A percentile compares a stretch with the other conserved stretches of the same genome.
These are phyloP conservation scores for Cinnamomum micranthum DNA, from an alignment of 164 flowering plant species.

Conservation along the genomic window DNA sequence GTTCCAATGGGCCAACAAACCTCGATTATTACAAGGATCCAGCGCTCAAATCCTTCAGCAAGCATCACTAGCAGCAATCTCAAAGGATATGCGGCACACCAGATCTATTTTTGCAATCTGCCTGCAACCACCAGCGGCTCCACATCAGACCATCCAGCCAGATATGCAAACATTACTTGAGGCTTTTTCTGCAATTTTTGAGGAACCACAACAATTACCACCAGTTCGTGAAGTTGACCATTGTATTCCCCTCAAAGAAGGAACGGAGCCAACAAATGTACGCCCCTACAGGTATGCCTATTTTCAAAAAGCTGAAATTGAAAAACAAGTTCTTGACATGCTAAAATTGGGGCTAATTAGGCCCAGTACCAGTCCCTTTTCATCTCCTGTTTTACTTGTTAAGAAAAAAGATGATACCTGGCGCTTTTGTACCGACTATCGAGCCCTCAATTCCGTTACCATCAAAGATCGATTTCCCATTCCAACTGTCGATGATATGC, in stretches of 20 bases:
- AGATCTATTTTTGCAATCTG: background rate
- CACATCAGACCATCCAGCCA: background rate
- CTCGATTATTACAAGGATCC: background rate
- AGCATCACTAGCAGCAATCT: slow-evolving; percentile 8
- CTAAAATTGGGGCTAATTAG: background rate
- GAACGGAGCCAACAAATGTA: background rate
- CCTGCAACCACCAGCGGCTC: background rate
- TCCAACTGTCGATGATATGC: background rate
- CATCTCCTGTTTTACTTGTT: background rate
- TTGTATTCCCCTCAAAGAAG: background rate
- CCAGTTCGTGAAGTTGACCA: background rate
- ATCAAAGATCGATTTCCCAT: slow-evolving; percentile 3
- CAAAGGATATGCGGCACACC: background rate
- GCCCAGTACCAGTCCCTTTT: slow-evolving; percentile 7
- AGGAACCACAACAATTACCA: background rate
- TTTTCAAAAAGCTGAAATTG: too few species aligned
- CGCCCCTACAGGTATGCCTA: background rate
- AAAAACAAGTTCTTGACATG: too few species aligned
- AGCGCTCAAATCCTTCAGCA: background rate
- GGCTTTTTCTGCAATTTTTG: background rate
- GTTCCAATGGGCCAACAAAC: background rate
- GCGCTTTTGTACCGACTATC: background rate
- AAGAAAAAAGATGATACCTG: slow-evolving; percentile 1
- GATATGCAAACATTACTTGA: background rate
- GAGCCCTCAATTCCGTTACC: background rate